Evolutionary conservation across 208 protist species (phyloP), one percentile per base, ranked within the genome.

Genomic region (Angomonas ambiguus): DNA sequence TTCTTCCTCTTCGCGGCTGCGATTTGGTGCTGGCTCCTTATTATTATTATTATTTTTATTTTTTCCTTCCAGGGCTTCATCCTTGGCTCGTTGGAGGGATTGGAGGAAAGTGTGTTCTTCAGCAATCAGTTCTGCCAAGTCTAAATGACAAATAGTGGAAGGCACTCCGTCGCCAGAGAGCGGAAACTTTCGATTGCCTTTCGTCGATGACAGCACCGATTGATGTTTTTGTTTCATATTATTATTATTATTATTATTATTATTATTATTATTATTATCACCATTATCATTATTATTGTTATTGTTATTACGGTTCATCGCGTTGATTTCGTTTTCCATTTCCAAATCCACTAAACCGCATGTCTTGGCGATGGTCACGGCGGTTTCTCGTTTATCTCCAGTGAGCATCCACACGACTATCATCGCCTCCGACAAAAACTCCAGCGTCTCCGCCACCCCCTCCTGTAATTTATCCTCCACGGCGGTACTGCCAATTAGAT

Each of bases 351-450:
- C 69, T 18, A 88, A 59, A 3, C 81, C 85, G 62, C 73, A 88
- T 5, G 79, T 92, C 60, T 73, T 73, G 18, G 85, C 96, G 53
- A 99, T 98, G 62, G 98, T 98, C 28, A 99, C 94, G 5, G 97
- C 98, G 22, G 98, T 99, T 69, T 98, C 93, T 42, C 92, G 78
- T 82, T 99, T 99, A 77, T 99, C 98, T 55, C 98, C 98, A 24
- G 98, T 99, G 41, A 99, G 80, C 71, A 99, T 94, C 97, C 97
- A 99, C 24, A 99, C 72, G 16, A 97, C 88, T 49, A 99, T 93
- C 5, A 67, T 78, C 1, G 93, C 92, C 53, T 88, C 65, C 18
- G 84, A 69, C 42, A 95, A 80, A 63, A 91, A 92, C 49, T 88
- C 61, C 28, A 98, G 93, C 27, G 94, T 95, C 55, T 98, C 95